Conservation (phyloP, 1,284 basidiomycete species). For the Ganoderma boninense region DNA sequence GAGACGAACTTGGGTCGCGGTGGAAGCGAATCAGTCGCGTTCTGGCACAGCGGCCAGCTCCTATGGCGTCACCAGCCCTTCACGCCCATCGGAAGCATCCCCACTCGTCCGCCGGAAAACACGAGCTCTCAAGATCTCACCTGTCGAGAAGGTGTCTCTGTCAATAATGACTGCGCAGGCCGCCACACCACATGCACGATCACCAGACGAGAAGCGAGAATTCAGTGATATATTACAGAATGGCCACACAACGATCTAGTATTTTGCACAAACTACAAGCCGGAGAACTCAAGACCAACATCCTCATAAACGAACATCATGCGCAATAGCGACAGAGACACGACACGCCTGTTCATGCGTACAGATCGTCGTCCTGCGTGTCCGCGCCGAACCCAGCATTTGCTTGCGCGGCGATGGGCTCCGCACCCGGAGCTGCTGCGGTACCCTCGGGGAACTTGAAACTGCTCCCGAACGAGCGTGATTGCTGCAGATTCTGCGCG, state of each 20-base stretch:
- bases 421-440: constrained; percentile 39
- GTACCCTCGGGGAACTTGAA: constrained; percentile 96
- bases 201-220: constrained; percentile 8
- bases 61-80: constrained; percentile 28
- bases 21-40: background rate
- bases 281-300: constrained; percentile 23
- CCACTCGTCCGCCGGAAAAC: constrained; percentile 9
- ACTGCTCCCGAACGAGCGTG: constrained; percentile 85
- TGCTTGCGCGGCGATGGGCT: constrained; percentile 54
- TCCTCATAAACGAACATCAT: constrained; percentile 4
- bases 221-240: constrained; percentile 31
- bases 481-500: constrained; percentile 89
- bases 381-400: constrained; percentile 87
- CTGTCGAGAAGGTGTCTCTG: background rate
- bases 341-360: constrained; percentile 58
- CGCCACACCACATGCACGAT: background rate
- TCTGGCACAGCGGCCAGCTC: background rate
- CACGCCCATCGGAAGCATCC: constrained; percentile 3
- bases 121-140: constrained; percentile 12
- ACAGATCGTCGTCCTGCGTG: constrained; percentile 87
- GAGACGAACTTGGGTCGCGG: background rate
- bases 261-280: constrained; percentile 29
- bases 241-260: constrained; percentile 26
- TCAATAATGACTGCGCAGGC: background rate
- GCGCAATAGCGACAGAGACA: constrained; percentile 7